Percentiles rank a stretch among this genome's conserved stretches.
phyloP scores from a whole-genome alignment of 2,329 filamentous ascomycete species.

The Berkeleyomyces basicola region DNA sequence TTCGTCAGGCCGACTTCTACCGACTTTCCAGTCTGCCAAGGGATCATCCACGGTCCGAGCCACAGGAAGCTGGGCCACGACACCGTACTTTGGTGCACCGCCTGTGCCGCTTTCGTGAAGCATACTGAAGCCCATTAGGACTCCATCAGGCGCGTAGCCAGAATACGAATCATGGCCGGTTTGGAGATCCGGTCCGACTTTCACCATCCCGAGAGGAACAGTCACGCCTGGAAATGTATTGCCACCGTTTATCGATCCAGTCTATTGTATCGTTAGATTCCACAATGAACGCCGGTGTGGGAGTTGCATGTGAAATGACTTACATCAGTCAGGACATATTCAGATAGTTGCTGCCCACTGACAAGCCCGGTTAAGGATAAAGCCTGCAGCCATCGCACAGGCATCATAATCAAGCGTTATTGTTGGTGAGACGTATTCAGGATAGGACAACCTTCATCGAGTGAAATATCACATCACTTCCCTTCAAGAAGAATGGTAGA shows the following conservation, averaged over 20 bases:
- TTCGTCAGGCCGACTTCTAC: constrained; percentile 32
- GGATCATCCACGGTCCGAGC: constrained; percentile 35
- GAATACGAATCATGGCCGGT: constrained; percentile 35
- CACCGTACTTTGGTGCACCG: constrained; percentile 53
- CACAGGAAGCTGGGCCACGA: constrained; percentile 42
- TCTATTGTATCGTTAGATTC: constrained; percentile 20
- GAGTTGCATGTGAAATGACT: constrained; percentile 13
- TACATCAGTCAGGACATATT: constrained; percentile 23
- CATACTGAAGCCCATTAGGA: constrained; percentile 44
- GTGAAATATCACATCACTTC: too few relatives aligned
- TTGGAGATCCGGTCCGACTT: constrained; percentile 33
- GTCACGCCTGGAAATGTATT: constrained; percentile 35
- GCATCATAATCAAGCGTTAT: not conserved
- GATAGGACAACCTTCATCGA: not conserved
- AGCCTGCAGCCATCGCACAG: not conserved
- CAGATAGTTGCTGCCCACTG: constrained; percentile 17
- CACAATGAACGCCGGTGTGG: not conserved
- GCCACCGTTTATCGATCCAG: constrained; percentile 28
- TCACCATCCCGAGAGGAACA: constrained; percentile 31
- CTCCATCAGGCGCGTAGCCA: constrained; percentile 33
- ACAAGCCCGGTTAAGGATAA: not conserved
- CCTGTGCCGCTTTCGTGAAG: constrained; percentile 52
- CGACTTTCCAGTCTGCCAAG: constrained; percentile 37
- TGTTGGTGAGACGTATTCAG: not conserved
- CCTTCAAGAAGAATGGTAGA: too few relatives aligned